phyloP scores from a whole-genome alignment of 148 eudicot species.

The Hydrangea macrophylla region DNA sequence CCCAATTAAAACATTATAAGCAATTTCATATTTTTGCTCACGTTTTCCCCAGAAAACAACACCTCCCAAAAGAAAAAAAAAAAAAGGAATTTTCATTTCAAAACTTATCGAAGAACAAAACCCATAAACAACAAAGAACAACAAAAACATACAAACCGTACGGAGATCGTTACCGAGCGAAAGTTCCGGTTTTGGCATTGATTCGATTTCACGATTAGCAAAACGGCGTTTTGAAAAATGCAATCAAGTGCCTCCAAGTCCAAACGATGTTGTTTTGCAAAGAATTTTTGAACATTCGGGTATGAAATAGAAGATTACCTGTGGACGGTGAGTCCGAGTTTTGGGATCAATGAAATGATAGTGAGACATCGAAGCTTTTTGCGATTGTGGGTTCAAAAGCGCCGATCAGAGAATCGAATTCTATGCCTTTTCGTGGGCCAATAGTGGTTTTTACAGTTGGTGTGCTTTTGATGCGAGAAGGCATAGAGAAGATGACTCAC shows the following conservation, averaged over 20 bases:
- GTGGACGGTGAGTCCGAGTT: constrained; percentile 3
- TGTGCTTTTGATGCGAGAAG: too few relatives aligned
- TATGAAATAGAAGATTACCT: constrained; percentile 14
- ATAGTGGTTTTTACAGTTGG: neutral
- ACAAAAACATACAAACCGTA: constrained; percentile 42
- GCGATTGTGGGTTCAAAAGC: neutral
- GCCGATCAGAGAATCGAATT: constrained; percentile 14
- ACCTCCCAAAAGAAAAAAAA: too few relatives aligned
- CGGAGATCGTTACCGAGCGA: constrained; percentile 34
- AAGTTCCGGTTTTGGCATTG: constrained; percentile 25
- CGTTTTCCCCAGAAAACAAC: neutral
- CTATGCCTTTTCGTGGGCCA: neutral
- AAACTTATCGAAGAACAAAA: too few relatives aligned
- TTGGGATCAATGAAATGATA: neutral
- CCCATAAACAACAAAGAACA: constrained; percentile 2
- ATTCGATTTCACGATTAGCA: neutral
- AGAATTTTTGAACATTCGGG: neutral
- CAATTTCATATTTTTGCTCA: neutral
- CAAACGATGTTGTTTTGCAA: neutral
- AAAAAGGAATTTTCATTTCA: too few relatives aligned
- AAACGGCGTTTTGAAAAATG: constrained; percentile 14
- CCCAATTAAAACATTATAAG: neutral
- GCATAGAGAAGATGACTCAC: neutral
- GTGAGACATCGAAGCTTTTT: neutral
- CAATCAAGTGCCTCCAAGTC: neutral